These are phyloP conservation scores for Tulasnella sp. DNA, from an alignment of 768 basidiomycete genomes.

Conservation along the genomic window DNA sequence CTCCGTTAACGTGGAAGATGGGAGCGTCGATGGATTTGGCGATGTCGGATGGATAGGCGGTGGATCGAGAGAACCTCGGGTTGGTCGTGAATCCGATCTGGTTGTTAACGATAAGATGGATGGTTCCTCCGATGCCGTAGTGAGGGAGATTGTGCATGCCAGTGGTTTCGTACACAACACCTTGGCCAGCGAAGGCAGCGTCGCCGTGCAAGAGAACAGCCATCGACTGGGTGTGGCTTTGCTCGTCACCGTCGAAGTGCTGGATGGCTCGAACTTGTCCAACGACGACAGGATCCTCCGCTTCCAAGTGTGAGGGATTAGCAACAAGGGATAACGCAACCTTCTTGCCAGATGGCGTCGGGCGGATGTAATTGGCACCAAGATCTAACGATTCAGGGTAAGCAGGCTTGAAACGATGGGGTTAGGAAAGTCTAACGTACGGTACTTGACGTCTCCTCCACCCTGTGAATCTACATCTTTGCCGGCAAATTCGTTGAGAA, in stretches of 20 bases:
- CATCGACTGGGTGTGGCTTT: constrained; percentile 80
- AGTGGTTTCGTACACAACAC: constrained; percentile 98
- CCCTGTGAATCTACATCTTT: constrained; percentile 65
- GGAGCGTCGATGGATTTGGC: constrained; percentile 98
- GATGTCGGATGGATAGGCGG: constrained; percentile 95
- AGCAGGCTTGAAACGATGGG: neutral
- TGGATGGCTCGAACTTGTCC: constrained; percentile 98
- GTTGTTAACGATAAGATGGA: constrained; percentile 98
- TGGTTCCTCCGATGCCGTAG: constrained; percentile 97
- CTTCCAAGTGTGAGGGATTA: constrained; percentile 97
- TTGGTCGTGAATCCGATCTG: constrained; percentile 99
- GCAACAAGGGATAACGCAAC: constrained; percentile 96
- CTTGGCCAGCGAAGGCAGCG: constrained; percentile 97
- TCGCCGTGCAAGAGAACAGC: constrained; percentile 94
- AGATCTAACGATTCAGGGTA: constrained; percentile 46
- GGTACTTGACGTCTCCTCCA: constrained; percentile 98
- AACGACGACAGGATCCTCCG: constrained; percentile 95
- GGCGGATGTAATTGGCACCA: constrained; percentile 97
- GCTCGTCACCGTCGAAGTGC: constrained; percentile 86
- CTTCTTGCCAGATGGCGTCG: constrained; percentile 96
- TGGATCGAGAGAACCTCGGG: constrained; percentile 94
- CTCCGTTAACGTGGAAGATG: constrained; percentile 99
- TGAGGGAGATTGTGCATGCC: constrained; percentile 92
- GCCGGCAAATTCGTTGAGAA: constrained; percentile 93
- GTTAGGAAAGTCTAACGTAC: constrained; percentile 7